Conservation (phyloP, 257 asterid species). For the Primulina huaijiensis region DNA sequence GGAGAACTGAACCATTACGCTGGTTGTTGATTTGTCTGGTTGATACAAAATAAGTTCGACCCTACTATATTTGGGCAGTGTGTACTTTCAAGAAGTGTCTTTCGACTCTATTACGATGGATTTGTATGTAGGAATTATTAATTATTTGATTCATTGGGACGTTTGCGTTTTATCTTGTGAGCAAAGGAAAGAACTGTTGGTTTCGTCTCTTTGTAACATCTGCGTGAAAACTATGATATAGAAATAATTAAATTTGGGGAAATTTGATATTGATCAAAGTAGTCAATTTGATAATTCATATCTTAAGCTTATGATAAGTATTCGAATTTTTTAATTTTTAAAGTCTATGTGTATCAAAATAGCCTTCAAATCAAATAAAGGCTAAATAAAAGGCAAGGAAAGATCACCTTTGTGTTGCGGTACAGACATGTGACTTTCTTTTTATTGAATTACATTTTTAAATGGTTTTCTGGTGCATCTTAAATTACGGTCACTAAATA, state of each 20-base stretch:
- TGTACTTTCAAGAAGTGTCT: too few relatives aligned
- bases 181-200: not conserved
- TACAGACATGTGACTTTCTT: not conserved
- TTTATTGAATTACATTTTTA: not conserved
- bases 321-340: too few relatives aligned
- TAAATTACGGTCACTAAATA: too few relatives aligned
- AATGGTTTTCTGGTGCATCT: too few relatives aligned
- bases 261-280: too few relatives aligned
- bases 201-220: not conserved
- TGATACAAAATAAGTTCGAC: not conserved
- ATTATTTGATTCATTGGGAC: not conserved
- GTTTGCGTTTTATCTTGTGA: not conserved
- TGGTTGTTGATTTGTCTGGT: constrained; percentile 23
- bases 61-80: not conserved
- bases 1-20: constrained; percentile 61
- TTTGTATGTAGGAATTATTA: not conserved
- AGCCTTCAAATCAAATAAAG: too few relatives aligned
- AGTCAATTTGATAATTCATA: too few relatives aligned
- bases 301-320: too few relatives aligned
- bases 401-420: not conserved
- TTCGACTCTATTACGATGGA: not conserved
- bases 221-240: not conserved
- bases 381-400: not conserved
- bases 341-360: too few relatives aligned
- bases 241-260: too few relatives aligned